Evolutionary conservation across 768 basidiomycete species (phyloP), one percentile per base, ranked within the genome.

Genomic region (Tephrocybe sp.): DNA sequence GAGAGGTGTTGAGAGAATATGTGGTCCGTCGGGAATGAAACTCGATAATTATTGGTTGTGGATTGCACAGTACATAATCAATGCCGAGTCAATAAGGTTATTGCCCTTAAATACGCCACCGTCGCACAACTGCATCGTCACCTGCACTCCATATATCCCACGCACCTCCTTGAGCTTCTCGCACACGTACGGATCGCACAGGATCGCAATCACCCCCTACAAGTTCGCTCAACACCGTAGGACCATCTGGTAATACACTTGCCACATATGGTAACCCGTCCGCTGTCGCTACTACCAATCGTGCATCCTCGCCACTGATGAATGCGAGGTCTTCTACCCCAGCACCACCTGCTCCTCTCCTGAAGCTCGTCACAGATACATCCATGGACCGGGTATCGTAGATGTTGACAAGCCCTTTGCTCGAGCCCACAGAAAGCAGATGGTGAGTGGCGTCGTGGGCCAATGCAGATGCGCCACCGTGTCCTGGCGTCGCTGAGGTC

Each of bases 251-350:
- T 0, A 65, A 58, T 2, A 82, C 56, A 34, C 64, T 66, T 0
- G 79, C 79, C 14, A 83, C 60, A 56, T 76, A 86, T 0, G 84
- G 81, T 31, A 87, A 67, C 1, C 84, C 85, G 60, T 86, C 84
- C 38, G 73, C 71, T 1, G 79, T 78, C 2, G 76, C 79, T 1
- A 85, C 69, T 2, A 71, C 74, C 43, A 86, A 52, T 3, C 52
- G 51, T 4, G 45, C 52, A 35, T 44, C 35, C 12, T 41, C 51
- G 16, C 47, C 34, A 13, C 49, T 44, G 19, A 68, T 48, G 47
- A 78, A 77, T 1, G 62, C 61, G 3, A 86, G 44, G 53, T 78
- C 78, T 47, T 81, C 79, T 4, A 86, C 69, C 1, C 68, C 70
- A 3, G 78, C 76, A 4, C 70, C 69, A 55, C 77, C 76, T 17